Evolutionary conservation across 805 yeast genomes (phyloP).

Genomic region (Wickerhamiella parazyma): DNA sequence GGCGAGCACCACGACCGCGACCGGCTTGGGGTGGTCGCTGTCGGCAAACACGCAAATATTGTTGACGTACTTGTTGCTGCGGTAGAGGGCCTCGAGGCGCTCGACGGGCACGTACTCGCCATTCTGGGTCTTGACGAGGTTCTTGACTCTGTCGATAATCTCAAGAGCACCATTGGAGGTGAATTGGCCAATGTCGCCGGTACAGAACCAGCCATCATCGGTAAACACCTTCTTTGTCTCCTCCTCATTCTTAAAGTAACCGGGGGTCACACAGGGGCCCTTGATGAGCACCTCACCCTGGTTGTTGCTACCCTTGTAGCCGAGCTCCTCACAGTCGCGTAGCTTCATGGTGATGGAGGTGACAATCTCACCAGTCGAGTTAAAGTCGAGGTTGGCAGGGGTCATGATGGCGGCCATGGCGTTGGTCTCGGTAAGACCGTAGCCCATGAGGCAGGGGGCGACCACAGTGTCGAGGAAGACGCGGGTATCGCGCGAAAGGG

Average conservation of each 20-base stretch:
- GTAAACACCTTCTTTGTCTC: conserved; percentile 67
- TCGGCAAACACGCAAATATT: conserved; percentile 94
- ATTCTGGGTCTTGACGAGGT: conserved; percentile 85
- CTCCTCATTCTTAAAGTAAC: conserved; percentile 69
- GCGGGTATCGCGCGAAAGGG: conserved; percentile 71
- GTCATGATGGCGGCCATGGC: conserved; percentile 70
- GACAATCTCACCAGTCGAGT: conserved; percentile 68
- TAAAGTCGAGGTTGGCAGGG: conserved; percentile 52
- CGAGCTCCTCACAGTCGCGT: conserved; percentile 82
- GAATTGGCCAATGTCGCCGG: conserved; percentile 98
- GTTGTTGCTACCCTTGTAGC: conserved; percentile 75
- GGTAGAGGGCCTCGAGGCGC: conserved; percentile 79
- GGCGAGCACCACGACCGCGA: conserved; percentile 79
- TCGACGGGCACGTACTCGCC: conserved; percentile 98
- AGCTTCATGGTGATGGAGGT: conserved; percentile 79
- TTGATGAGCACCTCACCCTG: conserved; percentile 84
- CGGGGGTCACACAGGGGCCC: conserved; percentile 60
- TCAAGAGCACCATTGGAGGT: conserved; percentile 58
- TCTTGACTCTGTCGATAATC: conserved; percentile 88
- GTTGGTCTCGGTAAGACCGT: conserved; percentile 92
- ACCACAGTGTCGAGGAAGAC: conserved; percentile 59
- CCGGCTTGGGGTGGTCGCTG: conserved; percentile 71
- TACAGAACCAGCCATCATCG: conserved; percentile 85
- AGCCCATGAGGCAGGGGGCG: conserved; percentile 83
- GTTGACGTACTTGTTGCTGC: conserved; percentile 61